Percentiles rank a stretch among this genome's conserved stretches.
phyloP scores from a whole-genome alignment of 192 early-diverging fungal species.

The Gonapodya prolifera region DNA sequence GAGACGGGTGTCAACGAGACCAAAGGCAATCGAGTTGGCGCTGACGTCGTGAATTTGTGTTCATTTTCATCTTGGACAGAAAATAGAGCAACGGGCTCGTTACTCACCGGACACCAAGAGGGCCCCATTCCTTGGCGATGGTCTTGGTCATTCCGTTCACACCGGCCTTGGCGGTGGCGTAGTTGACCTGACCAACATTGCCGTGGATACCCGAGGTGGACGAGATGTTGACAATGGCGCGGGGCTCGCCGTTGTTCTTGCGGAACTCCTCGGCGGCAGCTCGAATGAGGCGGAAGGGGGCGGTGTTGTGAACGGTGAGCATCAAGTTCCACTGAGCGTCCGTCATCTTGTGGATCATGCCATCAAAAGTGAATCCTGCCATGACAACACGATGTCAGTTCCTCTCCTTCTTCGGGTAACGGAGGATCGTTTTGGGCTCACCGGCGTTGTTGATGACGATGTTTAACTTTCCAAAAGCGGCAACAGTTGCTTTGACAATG shows the following conservation, averaged over 20 bases:
- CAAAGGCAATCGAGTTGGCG: constrained; percentile 49
- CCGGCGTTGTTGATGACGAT: constrained; percentile 19
- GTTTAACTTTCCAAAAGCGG: constrained; percentile 21
- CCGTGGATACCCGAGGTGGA: constrained; percentile 15
- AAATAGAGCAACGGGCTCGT: neutral
- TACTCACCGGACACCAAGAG: constrained; percentile 36
- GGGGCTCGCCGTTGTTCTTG: constrained; percentile 38
- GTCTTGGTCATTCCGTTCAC: neutral
- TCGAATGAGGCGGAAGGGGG: constrained; percentile 47
- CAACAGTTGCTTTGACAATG: constrained; percentile 36
- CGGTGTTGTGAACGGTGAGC: constrained; percentile 41
- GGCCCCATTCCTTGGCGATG: constrained; percentile 45
- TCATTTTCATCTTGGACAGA: too few relatives aligned
- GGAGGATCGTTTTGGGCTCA: too few relatives aligned
- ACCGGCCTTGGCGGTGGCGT: neutral
- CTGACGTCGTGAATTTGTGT: neutral
- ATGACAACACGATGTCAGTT: too few relatives aligned
- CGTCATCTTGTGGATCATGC: constrained; percentile 17
- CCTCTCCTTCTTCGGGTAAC: too few relatives aligned
- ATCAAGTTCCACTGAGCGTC: constrained; percentile 16
- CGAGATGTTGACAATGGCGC: constrained; percentile 33
- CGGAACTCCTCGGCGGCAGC: constrained; percentile 42
- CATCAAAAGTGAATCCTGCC: constrained; percentile 15
- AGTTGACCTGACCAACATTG: constrained; percentile 14
- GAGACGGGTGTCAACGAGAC: constrained; percentile 49